A percentile compares a stretch with the other conserved stretches of the same genome.
Evolutionary conservation across 2,329 filamentous ascomycete genomes (phyloP).

Genomic region (Acrodontium crateriforme): DNA sequence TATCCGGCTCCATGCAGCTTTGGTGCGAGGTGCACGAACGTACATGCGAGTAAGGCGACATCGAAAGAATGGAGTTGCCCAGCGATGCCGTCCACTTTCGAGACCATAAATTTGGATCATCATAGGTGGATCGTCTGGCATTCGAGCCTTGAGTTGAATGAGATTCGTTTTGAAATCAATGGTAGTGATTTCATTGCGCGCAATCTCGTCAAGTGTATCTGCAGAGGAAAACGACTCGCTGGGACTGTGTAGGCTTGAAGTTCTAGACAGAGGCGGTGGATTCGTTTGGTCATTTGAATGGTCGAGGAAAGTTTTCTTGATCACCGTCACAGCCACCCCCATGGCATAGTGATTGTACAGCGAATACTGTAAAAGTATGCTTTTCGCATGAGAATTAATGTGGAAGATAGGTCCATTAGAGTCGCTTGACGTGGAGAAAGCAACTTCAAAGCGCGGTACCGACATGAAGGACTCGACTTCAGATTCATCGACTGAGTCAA

Average conservation of each 20-base stretch:
- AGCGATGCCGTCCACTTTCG: slow-evolving; percentile 72
- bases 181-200: slow-evolving; percentile 53
- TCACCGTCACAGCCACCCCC: slow-evolving; percentile 63
- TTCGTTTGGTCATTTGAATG: slow-evolving; percentile 7
- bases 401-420: slow-evolving; percentile 78
- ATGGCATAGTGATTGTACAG: slow-evolving; percentile 86
- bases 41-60: slow-evolving; percentile 73
- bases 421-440: slow-evolving; percentile 74
- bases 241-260: slow-evolving; percentile 12
- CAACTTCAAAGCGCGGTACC: slow-evolving; percentile 75
- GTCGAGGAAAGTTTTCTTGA: slow-evolving; percentile 36
- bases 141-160: slow-evolving; percentile 73
- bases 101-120: slow-evolving; percentile 81
- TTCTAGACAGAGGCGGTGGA: slow-evolving; percentile 6
- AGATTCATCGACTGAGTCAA: slow-evolving; percentile 73
- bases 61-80: slow-evolving; percentile 69
- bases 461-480: slow-evolving; percentile 77
- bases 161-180: slow-evolving; percentile 71
- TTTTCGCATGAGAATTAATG: slow-evolving; percentile 66
- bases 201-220: slow-evolving; percentile 16
- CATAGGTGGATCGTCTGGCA: slow-evolving; percentile 79
- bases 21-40: slow-evolving; percentile 73
- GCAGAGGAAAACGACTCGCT: slow-evolving; percentile 3
- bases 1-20: slow-evolving; percentile 71
- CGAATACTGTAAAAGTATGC: slow-evolving; percentile 75